Evolutionary conservation across 106 monocot genomes (phyloP).

Genomic region (Narthecium ossifragum): DNA sequence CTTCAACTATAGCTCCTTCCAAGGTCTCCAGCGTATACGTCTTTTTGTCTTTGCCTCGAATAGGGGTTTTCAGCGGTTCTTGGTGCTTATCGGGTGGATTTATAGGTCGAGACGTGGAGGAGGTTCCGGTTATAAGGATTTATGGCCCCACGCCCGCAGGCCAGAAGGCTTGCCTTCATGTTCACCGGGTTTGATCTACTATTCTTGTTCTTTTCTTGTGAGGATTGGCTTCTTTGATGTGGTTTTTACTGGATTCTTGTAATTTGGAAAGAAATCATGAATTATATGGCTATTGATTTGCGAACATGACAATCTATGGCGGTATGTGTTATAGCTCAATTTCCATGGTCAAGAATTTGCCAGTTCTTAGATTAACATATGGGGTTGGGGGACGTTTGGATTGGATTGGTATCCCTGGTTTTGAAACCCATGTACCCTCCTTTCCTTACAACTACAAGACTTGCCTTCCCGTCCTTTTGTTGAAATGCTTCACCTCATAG

Average conservation of each 20-base stretch:
- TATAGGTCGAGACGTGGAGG: slow-evolving; percentile 58
- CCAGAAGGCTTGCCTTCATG: slow-evolving; percentile 91
- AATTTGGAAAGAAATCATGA: no score
- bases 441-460: no score
- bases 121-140: slow-evolving; percentile 83
- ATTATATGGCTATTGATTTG: neutral
- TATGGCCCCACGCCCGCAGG: slow-evolving; percentile 84
- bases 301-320: neutral
- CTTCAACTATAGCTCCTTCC: slow-evolving; percentile 64
- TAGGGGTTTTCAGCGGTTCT: neutral
- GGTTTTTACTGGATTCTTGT: neutral
- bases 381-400: neutral
- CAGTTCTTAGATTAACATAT: neutral
- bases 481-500: no score
- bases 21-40: slow-evolving; percentile 23
- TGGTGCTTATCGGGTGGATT: neutral
- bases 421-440: no score
- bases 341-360: no score
- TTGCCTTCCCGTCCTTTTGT: no score
- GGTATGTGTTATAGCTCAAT: no score
- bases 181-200: slow-evolving; percentile 58
- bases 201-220: neutral
- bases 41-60: neutral
- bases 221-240: neutral
- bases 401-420: no score